These are phyloP conservation scores for Gryganskiella cystojenkinii DNA, from an alignment of 192 early-diverging fungal species.

Conservation along the genomic window DNA sequence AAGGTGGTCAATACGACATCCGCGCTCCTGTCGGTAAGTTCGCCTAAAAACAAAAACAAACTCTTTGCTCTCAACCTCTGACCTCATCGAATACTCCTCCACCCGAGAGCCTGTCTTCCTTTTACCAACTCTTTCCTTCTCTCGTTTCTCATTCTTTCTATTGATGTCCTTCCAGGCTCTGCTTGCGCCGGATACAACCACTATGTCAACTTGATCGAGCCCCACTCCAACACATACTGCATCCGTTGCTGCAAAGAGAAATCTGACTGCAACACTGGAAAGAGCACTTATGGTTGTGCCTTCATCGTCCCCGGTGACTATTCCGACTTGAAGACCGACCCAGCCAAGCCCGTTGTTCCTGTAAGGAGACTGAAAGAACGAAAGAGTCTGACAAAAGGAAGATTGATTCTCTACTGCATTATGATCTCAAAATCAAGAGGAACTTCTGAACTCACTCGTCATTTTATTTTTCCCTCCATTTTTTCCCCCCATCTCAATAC, in stretches of 20 bases:
- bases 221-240: slow-evolving; percentile 52
- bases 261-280: slow-evolving; percentile 55
- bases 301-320: slow-evolving; percentile 59
- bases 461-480: no score
- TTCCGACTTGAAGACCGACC: slow-evolving; percentile 28
- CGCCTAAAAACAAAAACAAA: neutral
- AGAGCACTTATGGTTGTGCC: slow-evolving; percentile 56
- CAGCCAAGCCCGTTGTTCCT: neutral
- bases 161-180: slow-evolving; percentile 20
- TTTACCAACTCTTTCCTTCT: neutral
- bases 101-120: neutral
- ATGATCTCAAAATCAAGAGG: no score
- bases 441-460: no score
- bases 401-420: no score
- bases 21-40: slow-evolving; percentile 46
- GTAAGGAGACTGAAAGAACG: neutral
- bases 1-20: slow-evolving; percentile 64
- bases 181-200: slow-evolving; percentile 56
- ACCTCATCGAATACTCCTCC: no score
- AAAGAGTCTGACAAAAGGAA: no score
- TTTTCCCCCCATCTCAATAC: neutral
- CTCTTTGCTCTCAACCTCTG: no score
- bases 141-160: neutral
- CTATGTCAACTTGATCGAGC: slow-evolving; percentile 65
- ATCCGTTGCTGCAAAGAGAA: slow-evolving; percentile 61